Evolutionary conservation across 331 rosid genomes (phyloP).

Genomic region (Acacia concinna): DNA sequence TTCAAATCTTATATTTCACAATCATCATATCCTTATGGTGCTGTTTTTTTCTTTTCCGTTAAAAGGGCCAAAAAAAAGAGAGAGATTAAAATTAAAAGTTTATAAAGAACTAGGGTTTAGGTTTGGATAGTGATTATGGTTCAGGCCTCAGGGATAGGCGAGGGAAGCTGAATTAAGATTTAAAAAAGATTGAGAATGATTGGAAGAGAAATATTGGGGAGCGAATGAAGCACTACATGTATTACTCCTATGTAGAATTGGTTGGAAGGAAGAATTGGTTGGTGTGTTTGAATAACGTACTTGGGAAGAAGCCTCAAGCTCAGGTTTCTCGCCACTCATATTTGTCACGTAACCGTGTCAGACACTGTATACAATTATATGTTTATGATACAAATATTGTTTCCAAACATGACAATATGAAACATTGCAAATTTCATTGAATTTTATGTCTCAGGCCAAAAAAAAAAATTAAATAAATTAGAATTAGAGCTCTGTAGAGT

Average conservation of each 20-base stretch:
- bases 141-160: no score
- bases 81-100: background rate
- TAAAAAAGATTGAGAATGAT: background rate
- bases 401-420: no score
- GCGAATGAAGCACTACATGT: no score
- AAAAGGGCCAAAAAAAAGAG: no score
- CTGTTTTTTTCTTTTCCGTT: background rate
- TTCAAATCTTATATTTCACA: slow-evolving; percentile 37
- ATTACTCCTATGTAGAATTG: no score
- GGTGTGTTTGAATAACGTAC: background rate
- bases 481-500: no score
- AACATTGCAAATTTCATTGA: no score
- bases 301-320: background rate
- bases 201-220: background rate
- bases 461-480: no score
- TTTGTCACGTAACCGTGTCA: background rate
- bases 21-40: background rate
- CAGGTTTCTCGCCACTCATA: background rate
- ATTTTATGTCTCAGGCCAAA: no score
- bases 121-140: background rate
- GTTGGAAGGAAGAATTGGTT: background rate
- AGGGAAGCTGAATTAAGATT: background rate
- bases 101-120: slow-evolving; percentile 30
- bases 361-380: background rate
- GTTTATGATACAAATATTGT: no score